These are phyloP conservation scores for Amaranthus tricolor DNA, from an alignment of 179 eudicot species.

Conservation along the genomic window DNA sequence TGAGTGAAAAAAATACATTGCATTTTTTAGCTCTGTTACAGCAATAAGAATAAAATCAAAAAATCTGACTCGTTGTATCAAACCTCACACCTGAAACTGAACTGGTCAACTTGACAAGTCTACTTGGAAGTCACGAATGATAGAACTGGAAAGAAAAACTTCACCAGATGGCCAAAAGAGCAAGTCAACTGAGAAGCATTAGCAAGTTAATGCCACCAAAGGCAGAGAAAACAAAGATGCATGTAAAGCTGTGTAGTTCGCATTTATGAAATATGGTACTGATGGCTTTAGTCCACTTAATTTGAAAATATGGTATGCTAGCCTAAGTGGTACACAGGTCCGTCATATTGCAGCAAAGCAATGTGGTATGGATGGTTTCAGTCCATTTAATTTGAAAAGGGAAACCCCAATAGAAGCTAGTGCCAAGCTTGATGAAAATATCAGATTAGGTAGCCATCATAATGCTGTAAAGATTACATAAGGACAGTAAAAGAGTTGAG, in stretches of 20 bases:
- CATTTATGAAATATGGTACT: not conserved
- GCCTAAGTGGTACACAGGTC: not conserved
- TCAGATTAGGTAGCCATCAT: not conserved
- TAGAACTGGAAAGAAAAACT: too few relatives aligned
- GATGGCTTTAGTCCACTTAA: not conserved
- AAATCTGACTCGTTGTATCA: too few relatives aligned
- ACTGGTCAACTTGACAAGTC: too few relatives aligned
- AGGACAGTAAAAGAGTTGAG: not conserved
- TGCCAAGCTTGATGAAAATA: slow-evolving; percentile 2
- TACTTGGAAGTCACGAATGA: too few relatives aligned
- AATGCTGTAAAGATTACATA: not conserved
- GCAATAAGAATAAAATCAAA: too few relatives aligned
- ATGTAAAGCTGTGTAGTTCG: not conserved
- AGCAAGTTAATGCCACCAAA: not conserved
- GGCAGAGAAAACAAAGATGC: not conserved
- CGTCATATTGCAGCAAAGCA: not conserved
- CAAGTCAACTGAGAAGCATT: not conserved
- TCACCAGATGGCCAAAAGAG: not conserved
- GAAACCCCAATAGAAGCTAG: not conserved
- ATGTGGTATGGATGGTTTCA: not conserved
- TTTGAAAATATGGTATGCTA: not conserved
- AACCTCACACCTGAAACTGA: too few relatives aligned
- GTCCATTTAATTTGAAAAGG: not conserved
- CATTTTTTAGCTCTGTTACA: too few relatives aligned
- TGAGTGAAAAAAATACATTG: too few relatives aligned